Conservation (phyloP, 2,329 filamentous ascomycete species). For the Aspergillus alliaceus region DNA sequence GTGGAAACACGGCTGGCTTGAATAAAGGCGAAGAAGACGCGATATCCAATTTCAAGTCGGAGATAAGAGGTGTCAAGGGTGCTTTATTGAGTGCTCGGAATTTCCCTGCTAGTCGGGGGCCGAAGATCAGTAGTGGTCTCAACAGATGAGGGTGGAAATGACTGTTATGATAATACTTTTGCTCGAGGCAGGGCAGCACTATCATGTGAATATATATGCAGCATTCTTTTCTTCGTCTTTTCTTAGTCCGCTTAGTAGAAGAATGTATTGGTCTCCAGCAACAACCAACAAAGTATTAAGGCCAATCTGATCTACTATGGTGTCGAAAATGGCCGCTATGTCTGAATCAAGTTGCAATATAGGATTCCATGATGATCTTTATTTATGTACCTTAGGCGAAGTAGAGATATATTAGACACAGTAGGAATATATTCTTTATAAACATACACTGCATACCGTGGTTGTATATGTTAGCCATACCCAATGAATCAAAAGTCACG, state of each 20-base stretch:
- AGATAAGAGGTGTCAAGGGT: slow-evolving; percentile 64
- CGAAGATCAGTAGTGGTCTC: slow-evolving; percentile 23
- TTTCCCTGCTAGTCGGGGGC: slow-evolving; percentile 49
- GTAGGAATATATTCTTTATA: too few relatives aligned
- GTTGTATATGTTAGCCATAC: too few relatives aligned
- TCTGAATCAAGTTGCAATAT: not conserved
- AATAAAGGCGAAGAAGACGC: slow-evolving; percentile 54
- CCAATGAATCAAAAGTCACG: not conserved
- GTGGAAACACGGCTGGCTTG: slow-evolving; percentile 23
- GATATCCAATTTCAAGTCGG: slow-evolving; percentile 58
- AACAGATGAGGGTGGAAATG: not conserved
- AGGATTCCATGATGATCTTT: not conserved
- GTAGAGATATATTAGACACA: not conserved
- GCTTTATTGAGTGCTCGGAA: slow-evolving; percentile 63
- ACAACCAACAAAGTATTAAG: slow-evolving; percentile 8
- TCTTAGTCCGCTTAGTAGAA: not conserved
- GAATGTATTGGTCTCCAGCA: not conserved
- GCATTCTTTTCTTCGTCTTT: not conserved
- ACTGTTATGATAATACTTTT: not conserved
- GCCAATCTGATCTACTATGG: not conserved
- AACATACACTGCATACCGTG: too few relatives aligned
- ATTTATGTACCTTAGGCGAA: not conserved
- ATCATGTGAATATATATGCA: not conserved
- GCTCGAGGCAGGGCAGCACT: not conserved
- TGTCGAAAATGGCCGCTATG: not conserved